Evolutionary conservation across 371 early-diverging fungal genomes (phyloP).

Genomic region (Haplosporangium sp.): DNA sequence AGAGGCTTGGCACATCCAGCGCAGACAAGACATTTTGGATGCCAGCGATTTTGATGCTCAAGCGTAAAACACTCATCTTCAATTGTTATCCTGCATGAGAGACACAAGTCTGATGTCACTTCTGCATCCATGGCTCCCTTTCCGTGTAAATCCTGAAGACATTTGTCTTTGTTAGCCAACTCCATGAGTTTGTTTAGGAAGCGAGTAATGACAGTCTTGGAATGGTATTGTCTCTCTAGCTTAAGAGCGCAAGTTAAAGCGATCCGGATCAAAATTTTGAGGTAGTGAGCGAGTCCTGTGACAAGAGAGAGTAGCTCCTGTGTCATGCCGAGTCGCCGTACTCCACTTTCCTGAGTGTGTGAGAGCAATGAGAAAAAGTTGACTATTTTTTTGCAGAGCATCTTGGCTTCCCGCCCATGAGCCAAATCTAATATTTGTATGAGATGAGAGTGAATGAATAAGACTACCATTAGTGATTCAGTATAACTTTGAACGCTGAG

Average conservation of each 20-base stretch:
- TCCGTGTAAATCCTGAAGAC: conserved; percentile 43
- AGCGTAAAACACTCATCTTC: conserved; percentile 90
- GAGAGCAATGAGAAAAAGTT: conserved; percentile 93
- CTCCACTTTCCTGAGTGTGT: conserved; percentile 78
- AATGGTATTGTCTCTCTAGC: conserved; percentile 63
- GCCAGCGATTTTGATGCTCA: conserved; percentile 79
- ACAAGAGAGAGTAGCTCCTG: conserved; percentile 92
- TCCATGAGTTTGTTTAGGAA: conserved; percentile 70
- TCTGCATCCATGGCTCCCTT: conserved; percentile 63
- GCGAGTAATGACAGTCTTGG: conserved; percentile 59
- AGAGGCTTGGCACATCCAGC: conserved; percentile 69
- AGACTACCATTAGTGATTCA: not conserved
- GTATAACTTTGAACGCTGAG: not conserved
- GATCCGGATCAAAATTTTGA: conserved; percentile 91
- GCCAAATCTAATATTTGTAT: conserved; percentile 61
- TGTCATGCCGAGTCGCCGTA: conserved; percentile 79
- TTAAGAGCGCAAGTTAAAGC: conserved; percentile 90
- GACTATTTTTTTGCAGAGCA: conserved; percentile 91
- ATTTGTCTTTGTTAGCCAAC: conserved; percentile 64
- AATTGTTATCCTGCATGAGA: conserved; percentile 77
- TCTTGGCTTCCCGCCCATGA: conserved; percentile 88
- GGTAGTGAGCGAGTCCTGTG: conserved; percentile 91
- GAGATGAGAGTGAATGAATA: not conserved
- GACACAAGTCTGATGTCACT: conserved; percentile 85
- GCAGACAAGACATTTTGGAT: conserved; percentile 84